These are phyloP conservation scores for Trametes meyenii DNA, from an alignment of 768 basidiomycete species.

Conservation along the genomic window DNA sequence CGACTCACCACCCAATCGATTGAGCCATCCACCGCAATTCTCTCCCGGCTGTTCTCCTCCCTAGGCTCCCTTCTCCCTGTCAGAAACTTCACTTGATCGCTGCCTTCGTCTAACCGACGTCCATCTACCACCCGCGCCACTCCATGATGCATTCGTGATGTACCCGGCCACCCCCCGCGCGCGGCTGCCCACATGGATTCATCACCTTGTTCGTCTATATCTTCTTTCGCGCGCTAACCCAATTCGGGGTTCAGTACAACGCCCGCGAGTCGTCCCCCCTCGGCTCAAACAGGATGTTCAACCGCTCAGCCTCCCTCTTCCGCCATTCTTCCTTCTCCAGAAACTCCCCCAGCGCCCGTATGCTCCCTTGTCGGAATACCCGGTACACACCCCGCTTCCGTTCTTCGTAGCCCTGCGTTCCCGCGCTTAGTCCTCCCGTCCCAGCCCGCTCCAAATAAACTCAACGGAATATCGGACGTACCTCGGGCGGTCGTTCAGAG, in stretches of 20 bases:
- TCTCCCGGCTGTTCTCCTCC: slow-evolving; percentile 5
- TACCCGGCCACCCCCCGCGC: not conserved
- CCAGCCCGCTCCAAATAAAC: not conserved
- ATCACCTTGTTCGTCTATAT: not conserved
- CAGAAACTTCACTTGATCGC: not conserved
- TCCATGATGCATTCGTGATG: not conserved
- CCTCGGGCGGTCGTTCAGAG: slow-evolving; percentile 70
- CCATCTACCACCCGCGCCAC: not conserved
- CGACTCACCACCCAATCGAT: not conserved
- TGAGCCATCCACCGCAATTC: not conserved
- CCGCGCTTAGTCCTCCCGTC: not conserved
- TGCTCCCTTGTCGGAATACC: slow-evolving; percentile 75
- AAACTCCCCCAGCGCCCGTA: slow-evolving; percentile 63
- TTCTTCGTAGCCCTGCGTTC: slow-evolving; percentile 58
- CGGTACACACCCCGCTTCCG: slow-evolving; percentile 74
- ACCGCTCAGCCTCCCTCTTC: slow-evolving; percentile 57
- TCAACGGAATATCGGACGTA: slow-evolving; percentile 39
- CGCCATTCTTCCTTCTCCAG: slow-evolving; percentile 70
- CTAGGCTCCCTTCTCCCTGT: not conserved
- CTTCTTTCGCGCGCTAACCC: not conserved
- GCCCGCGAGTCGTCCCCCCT: slow-evolving; percentile 68
- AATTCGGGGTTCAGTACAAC: slow-evolving; percentile 48
- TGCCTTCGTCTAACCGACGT: not conserved
- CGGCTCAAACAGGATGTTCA: slow-evolving; percentile 59
- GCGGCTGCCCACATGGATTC: not conserved